Base-by-base conservation (phyloP, 148 eudicot genomes). In the Diospyros lotus region DNA sequence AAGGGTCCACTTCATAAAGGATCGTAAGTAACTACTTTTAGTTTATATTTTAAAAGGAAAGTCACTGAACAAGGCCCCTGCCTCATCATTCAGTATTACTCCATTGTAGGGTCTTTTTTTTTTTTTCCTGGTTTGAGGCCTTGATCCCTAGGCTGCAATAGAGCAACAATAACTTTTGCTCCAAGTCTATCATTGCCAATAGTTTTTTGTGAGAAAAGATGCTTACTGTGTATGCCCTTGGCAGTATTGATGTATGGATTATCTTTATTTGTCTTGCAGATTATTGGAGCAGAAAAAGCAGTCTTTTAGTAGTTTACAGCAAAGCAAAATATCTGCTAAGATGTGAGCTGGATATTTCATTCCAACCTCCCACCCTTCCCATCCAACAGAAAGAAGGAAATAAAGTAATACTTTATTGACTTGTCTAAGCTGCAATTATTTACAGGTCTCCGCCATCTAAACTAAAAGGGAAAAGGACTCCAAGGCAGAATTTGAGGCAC, bases 401-500 rank as follows among this genome's bases (percentile, higher is more conserved):
- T 28, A 28, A 28, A 28, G 28, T 28, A 28, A 0, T 28, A 14
- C 67, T 60, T 64, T 40, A 68, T 43, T 68, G 12, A 8, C 76
- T 78, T 75, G 46, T 66, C 40, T 76, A 68, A 51, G 48, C 58
- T 65, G 58, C 66, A 51, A 51, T 78, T 64, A 73, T 62, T 77
- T 74, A 65, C 87, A 89, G 96, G 76, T 82, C 87, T 74, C 55
- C 77, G 50, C 64, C 86, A 54, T 81, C 90, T 73, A 79, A 78
- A 68, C 81, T 50, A 14, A 89, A 81, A 83, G 85, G 92, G 60
- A 92, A 86, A 81, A 83, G 83, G 78, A 85, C 93, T 75, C 90
- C 83, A 61, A 75, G 83, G 77, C 83, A 89, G 80, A 87, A 72
- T 68, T 58, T 78, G 15, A 87, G 73, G 79, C 83, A 66, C 69